phyloP scores from a whole-genome alignment of 441 rosid genomes.

The Adansonia rubrostipa region DNA sequence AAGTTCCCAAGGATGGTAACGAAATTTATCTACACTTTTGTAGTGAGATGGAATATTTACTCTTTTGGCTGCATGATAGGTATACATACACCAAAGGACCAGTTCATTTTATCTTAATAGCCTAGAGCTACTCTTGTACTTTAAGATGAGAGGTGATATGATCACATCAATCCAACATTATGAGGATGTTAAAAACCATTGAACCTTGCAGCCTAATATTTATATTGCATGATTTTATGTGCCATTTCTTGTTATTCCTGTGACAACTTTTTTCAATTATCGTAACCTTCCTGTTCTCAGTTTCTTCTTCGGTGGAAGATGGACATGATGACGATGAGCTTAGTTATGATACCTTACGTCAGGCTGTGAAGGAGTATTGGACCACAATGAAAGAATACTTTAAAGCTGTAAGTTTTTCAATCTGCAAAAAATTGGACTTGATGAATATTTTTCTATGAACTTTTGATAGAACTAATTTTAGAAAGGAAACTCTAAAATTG shows the following conservation, averaged over 20 bases:
- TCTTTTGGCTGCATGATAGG: not conserved
- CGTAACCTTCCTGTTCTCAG: slow-evolving; percentile 17
- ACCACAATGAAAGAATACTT: slow-evolving; percentile 56
- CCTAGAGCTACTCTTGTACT: not conserved
- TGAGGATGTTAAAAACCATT: slow-evolving; percentile 10
- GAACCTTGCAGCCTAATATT: not conserved
- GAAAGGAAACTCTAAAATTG: not conserved
- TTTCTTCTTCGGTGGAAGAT: slow-evolving; percentile 32
- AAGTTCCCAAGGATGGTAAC: slow-evolving; percentile 41
- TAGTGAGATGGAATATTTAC: not conserved
- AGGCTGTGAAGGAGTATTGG: slow-evolving; percentile 65
- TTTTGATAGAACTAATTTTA: slow-evolving; percentile 8
- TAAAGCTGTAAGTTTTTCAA: slow-evolving; percentile 54
- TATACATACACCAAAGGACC: not conserved
- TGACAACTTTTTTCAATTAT: not conserved
- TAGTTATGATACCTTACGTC: slow-evolving; percentile 49
- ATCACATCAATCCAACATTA: not conserved
- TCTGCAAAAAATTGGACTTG: slow-evolving; percentile 1
- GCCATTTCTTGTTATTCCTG: slow-evolving; percentile 3
- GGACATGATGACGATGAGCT: slow-evolving; percentile 49
- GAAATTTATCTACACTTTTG: slow-evolving; percentile 11
- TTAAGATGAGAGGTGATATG: not conserved
- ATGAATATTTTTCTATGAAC: not conserved
- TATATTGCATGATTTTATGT: not conserved
- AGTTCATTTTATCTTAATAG: not conserved